Evolutionary conservation across 345 rosid genomes (phyloP).

Genomic region (Passiflora organensis): DNA sequence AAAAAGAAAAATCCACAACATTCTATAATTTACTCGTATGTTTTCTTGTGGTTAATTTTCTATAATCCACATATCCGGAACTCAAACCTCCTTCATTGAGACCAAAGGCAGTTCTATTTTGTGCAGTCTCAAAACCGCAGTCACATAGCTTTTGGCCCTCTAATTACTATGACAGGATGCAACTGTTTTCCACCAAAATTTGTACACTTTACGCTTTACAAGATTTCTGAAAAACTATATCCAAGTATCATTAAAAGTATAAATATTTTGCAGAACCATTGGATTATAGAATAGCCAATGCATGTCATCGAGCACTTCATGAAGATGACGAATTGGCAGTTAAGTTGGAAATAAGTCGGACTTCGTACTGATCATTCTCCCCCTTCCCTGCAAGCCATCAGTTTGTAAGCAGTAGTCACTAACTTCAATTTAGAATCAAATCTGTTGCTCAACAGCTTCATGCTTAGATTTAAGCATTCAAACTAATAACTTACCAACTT

Average conservation of each 20-base stretch:
- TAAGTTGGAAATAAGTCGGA: constrained; percentile 59
- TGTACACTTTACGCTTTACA: neutral
- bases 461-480: neutral
- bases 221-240: neutral
- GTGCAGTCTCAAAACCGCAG: no score
- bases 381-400: constrained; percentile 49
- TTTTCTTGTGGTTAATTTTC: no score
- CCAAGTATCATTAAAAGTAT: constrained; percentile 2
- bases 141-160: neutral
- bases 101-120: no score
- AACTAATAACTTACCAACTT: constrained; percentile 51
- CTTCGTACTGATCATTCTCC: constrained; percentile 64
- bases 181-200: neutral
- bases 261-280: neutral
- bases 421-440: neutral
- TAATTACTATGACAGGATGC: neutral
- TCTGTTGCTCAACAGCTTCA: neutral
- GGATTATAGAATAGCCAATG: no score
- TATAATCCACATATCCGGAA: no score
- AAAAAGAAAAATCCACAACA: no score
- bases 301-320: constrained; percentile 6
- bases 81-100: no score
- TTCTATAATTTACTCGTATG: no score
- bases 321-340: constrained; percentile 37
- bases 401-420: neutral